Percentiles rank a stretch among this genome's conserved stretches.
These are phyloP conservation scores for Eimeria praecox DNA, from an alignment of 169 alveolate species.

Conservation along the genomic window DNA sequence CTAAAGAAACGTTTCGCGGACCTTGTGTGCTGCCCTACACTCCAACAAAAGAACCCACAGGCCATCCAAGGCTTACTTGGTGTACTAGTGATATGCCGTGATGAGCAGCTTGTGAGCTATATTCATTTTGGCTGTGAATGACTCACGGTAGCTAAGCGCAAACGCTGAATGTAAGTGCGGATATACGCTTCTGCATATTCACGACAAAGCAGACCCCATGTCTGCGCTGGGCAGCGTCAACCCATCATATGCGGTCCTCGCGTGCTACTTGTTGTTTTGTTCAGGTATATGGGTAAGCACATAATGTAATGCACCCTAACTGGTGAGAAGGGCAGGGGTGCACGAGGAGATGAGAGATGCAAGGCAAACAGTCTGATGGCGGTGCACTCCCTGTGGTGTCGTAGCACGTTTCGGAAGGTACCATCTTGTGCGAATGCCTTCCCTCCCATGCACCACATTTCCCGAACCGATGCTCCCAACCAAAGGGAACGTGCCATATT, in stretches of 20 bases:
- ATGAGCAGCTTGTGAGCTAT: not conserved
- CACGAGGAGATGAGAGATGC: not conserved
- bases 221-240: not conserved
- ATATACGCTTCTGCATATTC: not conserved
- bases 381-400: not conserved
- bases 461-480: not conserved
- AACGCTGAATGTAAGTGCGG: not conserved
- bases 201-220: not conserved
- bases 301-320: not conserved
- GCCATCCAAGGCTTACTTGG: not conserved
- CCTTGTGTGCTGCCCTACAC: not conserved
- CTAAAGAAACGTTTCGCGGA: not conserved
- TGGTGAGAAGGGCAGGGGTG: not conserved
- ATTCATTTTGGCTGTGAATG: not conserved
- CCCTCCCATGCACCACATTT: not conserved
- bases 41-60: not conserved
- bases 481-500: not conserved
- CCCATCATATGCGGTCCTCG: not conserved
- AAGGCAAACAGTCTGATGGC: not conserved
- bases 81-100: not conserved
- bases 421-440: not conserved
- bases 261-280: not conserved
- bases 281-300: not conserved
- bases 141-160: not conserved
- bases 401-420: not conserved